Percentiles rank a stretch among this genome's conserved stretches.
Conservation (phyloP, 495 filamentous ascomycete species). For the Penicillium crystallinum region DNA sequence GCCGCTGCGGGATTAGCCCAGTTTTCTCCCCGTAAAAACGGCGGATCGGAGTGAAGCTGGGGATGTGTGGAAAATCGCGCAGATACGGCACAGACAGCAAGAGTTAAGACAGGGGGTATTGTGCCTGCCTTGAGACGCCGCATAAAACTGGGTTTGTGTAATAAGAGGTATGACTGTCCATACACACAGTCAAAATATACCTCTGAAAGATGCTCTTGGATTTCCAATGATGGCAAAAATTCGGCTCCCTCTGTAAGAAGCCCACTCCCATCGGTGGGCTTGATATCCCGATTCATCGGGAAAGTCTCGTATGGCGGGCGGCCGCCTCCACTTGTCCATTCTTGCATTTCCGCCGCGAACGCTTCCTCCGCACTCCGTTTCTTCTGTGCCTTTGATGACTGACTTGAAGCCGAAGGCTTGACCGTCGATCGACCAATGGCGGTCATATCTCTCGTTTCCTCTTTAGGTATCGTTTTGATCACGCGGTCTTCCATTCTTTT, state of each 20-base stretch:
- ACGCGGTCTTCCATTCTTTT: constrained; percentile 97
- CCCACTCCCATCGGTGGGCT: constrained; percentile 61
- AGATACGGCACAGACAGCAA: constrained; percentile 88
- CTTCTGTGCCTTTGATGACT: constrained; percentile 56
- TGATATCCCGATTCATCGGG: constrained; percentile 53
- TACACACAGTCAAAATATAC: constrained; percentile 96
- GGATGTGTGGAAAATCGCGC: constrained; percentile 96
- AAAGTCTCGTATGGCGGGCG: constrained; percentile 46
- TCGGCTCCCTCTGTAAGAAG: constrained; percentile 76
- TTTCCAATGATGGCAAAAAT: constrained; percentile 76
- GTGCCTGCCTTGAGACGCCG: constrained; percentile 64
- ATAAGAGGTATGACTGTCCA: constrained; percentile 89
- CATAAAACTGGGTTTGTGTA: constrained; percentile 97
- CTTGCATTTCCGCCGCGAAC: constrained; percentile 74
- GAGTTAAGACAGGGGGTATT: constrained; percentile 78
- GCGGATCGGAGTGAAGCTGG: constrained; percentile 72
- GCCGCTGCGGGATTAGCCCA: constrained; percentile 83
- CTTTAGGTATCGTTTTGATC: constrained; percentile 90
- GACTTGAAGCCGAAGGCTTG: constrained; percentile 67
- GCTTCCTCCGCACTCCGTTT: constrained; percentile 87
- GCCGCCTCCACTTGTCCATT: constrained; percentile 64
- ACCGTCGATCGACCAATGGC: constrained; percentile 70
- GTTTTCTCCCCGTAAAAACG: constrained; percentile 84
- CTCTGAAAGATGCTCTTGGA: constrained; percentile 91
- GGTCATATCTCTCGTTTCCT: constrained; percentile 57